Conservation (phyloP, 148 eudicot genomes). For the Rhododendron kiyosumense region DNA sequence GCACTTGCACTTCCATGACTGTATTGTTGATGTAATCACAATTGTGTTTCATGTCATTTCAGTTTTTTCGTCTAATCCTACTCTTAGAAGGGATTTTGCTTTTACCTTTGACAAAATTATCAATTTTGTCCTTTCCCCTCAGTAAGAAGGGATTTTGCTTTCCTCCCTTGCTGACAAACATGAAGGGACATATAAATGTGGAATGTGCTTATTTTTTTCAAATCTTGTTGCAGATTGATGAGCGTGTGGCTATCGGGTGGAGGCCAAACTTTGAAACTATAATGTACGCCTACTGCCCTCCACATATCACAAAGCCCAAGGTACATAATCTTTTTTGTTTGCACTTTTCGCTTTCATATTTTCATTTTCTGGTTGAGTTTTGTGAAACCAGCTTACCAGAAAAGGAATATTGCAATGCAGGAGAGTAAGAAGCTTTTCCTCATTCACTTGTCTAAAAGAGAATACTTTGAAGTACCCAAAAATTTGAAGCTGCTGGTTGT, state of each 20-base stretch:
- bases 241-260: too few species aligned
- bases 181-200: too few species aligned
- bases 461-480: conserved; percentile 93
- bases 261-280: conserved; percentile 58
- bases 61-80: not conserved
- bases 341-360: not conserved
- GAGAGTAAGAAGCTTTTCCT: conserved; percentile 90
- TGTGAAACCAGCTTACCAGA: not conserved
- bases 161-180: not conserved
- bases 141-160: not conserved
- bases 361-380: not conserved
- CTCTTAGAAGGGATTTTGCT: not conserved
- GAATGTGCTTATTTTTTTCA: not conserved
- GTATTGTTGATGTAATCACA: conserved; percentile 49
- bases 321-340: too few species aligned
- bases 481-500: conserved; percentile 91
- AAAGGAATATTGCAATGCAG: conserved; percentile 34
- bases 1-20: too few species aligned
- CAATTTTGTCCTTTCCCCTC: not conserved
- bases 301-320: too few species aligned
- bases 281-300: conserved; percentile 77
- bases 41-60: not conserved
- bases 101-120: not conserved
- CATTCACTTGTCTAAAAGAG: conserved; percentile 82
- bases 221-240: conserved; percentile 46